These are phyloP conservation scores for Lentinula lateritia DNA, from an alignment of 768 basidiomycete genomes.

Conservation along the genomic window DNA sequence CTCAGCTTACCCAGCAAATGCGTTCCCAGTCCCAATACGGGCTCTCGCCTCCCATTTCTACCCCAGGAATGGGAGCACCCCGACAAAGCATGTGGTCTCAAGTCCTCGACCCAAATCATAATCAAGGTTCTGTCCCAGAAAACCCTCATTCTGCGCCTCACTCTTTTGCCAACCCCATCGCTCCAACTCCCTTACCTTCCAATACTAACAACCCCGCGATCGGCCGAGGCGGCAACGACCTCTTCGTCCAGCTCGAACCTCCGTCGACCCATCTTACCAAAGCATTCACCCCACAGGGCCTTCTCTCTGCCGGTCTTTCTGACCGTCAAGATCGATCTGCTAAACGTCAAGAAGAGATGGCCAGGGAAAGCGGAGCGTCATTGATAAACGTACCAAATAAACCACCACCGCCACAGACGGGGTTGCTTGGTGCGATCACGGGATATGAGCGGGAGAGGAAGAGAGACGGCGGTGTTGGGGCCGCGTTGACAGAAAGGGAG, in stretches of 20 bases:
- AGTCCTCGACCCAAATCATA: slow-evolving; percentile 65
- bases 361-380: slow-evolving; percentile 85
- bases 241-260: slow-evolving; percentile 69
- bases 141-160: slow-evolving; percentile 14
- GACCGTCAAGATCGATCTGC: slow-evolving; percentile 96
- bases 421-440: slow-evolving; percentile 92
- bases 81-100: slow-evolving; percentile 85
- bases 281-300: slow-evolving; percentile 90
- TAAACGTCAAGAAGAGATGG: slow-evolving; percentile 90
- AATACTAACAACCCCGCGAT: slow-evolving; percentile 17
- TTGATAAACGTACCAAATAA: slow-evolving; percentile 95
- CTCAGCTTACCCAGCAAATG: slow-evolving; percentile 17
- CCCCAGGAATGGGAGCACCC: slow-evolving; percentile 33
- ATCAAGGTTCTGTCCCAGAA: slow-evolving; percentile 37
- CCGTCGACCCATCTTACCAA: slow-evolving; percentile 77
- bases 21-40: slow-evolving; percentile 53
- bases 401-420: slow-evolving; percentile 91
- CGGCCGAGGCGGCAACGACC: slow-evolving; percentile 35
- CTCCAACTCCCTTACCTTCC: not conserved
- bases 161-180: not conserved
- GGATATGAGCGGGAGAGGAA: slow-evolving; percentile 93
- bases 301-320: slow-evolving; percentile 91
- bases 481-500: slow-evolving; percentile 91
- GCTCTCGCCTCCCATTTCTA: slow-evolving; percentile 24
- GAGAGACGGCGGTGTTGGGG: slow-evolving; percentile 92